A percentile compares a stretch with the other conserved stretches of the same genome.
phyloP scores from a whole-genome alignment of 83 land plant genomes.

The Isoetes engelmannii region DNA sequence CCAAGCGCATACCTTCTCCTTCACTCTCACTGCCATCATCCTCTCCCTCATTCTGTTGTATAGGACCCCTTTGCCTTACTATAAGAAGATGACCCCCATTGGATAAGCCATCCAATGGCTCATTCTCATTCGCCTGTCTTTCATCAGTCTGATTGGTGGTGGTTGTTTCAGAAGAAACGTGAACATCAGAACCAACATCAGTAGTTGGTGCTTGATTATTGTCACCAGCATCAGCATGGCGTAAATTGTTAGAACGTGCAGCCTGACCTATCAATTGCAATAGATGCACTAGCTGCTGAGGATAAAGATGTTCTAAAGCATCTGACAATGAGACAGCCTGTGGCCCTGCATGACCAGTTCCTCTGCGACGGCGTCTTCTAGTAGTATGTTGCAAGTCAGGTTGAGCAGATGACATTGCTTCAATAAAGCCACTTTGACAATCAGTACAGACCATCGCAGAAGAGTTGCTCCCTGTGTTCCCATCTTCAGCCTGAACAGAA shows the following conservation, averaged over 20 bases:
- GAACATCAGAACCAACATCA: neutral
- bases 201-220: slow-evolving; percentile 2
- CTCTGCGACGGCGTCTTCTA: slow-evolving; percentile 8
- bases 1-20: slow-evolving; percentile 15
- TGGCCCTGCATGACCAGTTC: slow-evolving; percentile 11
- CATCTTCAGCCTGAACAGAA: slow-evolving; percentile 20
- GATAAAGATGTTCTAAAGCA: neutral
- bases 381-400: slow-evolving; percentile 1
- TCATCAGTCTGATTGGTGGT: too few species aligned
- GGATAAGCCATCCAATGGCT: neutral
- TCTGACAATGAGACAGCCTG: neutral
- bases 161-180: neutral
- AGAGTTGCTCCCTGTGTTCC: neutral
- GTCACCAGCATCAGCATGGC: neutral
- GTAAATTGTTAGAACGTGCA: neutral
- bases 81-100: neutral
- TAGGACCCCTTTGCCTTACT: slow-evolving; percentile 22
- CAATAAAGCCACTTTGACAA: slow-evolving; percentile 42
- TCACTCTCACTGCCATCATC: slow-evolving; percentile 23
- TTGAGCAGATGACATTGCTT: slow-evolving; percentile 19
- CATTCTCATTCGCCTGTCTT: neutral
- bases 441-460: slow-evolving; percentile 34
- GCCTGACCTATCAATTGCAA: neutral
- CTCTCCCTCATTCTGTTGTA: slow-evolving; percentile 27
- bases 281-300: slow-evolving; percentile 1